Percentiles rank a stretch among this genome's conserved stretches.
Conservation (phyloP, 176 grass and related monocot species). For the Pontederia crassipes region DNA sequence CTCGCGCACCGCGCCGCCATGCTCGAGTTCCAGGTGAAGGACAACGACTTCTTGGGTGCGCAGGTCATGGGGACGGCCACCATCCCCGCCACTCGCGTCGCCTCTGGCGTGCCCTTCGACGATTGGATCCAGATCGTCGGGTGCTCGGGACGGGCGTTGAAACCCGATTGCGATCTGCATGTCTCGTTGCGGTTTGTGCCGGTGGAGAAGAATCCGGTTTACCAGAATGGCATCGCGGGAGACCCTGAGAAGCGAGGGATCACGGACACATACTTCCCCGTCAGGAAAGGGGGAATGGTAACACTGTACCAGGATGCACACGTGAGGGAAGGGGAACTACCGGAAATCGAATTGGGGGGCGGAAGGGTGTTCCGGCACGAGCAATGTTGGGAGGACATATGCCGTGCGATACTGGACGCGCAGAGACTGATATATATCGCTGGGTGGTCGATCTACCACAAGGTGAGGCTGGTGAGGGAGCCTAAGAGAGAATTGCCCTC, state of each 20-base stretch:
- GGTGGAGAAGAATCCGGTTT: constrained; percentile 27
- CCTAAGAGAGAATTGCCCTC: constrained; percentile 35
- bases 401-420: constrained; percentile 87
- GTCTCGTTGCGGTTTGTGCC: constrained; percentile 40
- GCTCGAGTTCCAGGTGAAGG: constrained; percentile 82
- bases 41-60: constrained; percentile 79
- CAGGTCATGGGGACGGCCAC: constrained; percentile 69
- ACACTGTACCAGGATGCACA: constrained; percentile 95
- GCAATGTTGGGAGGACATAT: constrained; percentile 94
- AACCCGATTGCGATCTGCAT: constrained; percentile 49
- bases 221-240: constrained; percentile 55
- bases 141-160: constrained; percentile 37
- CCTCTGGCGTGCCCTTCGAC: constrained; percentile 24
- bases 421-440: constrained; percentile 93
- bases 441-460: constrained; percentile 87
- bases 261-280: constrained; percentile 73
- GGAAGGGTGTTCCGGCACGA: constrained; percentile 52
- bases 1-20: constrained; percentile 54
- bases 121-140: constrained; percentile 55
- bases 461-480: constrained; percentile 83
- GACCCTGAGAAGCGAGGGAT: constrained; percentile 50
- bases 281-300: constrained; percentile 41
- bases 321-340: constrained; percentile 53
- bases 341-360: constrained; percentile 38
- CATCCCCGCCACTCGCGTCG: constrained; percentile 24